These are phyloP conservation scores for Xylaria acuta DNA, from an alignment of 495 filamentous ascomycete genomes.

Conservation along the genomic window DNA sequence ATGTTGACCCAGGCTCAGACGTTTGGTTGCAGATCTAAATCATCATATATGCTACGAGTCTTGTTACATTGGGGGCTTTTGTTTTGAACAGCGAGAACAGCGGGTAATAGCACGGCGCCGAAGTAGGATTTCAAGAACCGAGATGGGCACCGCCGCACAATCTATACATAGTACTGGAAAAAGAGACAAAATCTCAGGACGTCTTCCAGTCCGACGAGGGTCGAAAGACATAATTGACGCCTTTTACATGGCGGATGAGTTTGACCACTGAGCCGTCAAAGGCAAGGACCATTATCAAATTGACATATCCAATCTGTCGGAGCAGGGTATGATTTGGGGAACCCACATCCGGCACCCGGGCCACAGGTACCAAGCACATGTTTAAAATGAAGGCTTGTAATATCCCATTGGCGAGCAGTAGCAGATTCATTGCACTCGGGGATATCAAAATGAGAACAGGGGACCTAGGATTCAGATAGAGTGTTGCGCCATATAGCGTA, in stretches of 20 bases:
- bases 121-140: neutral
- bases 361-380: too few relatives aligned
- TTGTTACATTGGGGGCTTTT: neutral
- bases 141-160: neutral
- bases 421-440: neutral
- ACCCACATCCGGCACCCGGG: neutral
- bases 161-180: neutral
- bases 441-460: neutral
- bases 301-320: neutral
- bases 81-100: neutral
- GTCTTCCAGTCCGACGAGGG: neutral
- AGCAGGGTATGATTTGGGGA: neutral
- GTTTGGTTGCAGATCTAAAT: neutral
- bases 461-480: constrained; percentile 1
- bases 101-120: neutral
- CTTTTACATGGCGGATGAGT: neutral
- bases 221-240: neutral
- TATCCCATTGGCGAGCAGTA: neutral
- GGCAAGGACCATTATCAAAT: neutral
- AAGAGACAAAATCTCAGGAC: neutral
- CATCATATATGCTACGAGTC: neutral
- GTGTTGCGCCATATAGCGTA: neutral
- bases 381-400: constrained; percentile 4
- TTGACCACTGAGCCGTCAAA: neutral
- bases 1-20: constrained; percentile 4